Percentiles rank a stretch among this genome's conserved stretches.
These are phyloP conservation scores for Ambrosia trifida DNA, from an alignment of 129 eudicot genomes.

Conservation along the genomic window DNA sequence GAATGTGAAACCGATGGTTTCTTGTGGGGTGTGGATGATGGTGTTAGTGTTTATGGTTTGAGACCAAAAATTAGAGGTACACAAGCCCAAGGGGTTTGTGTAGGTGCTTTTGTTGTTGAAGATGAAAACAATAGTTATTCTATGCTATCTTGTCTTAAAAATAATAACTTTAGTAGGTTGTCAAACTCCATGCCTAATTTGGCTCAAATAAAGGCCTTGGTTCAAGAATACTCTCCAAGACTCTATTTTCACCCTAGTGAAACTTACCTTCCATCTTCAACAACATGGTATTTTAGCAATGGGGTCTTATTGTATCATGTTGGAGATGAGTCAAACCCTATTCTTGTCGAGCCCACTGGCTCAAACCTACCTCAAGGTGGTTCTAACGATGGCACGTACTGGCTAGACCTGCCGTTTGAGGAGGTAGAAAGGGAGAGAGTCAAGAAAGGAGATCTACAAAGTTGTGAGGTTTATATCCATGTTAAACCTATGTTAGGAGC, in stretches of 20 bases:
- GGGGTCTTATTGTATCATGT: slow-evolving; percentile 40
- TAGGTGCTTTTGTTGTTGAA: slow-evolving; percentile 40
- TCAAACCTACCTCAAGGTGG: slow-evolving; percentile 55
- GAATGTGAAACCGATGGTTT: slow-evolving; percentile 38
- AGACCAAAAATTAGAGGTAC: slow-evolving; percentile 45
- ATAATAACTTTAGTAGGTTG: slow-evolving; percentile 32
- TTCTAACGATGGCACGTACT: slow-evolving; percentile 42
- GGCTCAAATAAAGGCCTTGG: slow-evolving; percentile 32
- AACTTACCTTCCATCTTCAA: slow-evolving; percentile 45
- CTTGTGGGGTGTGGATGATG: slow-evolving; percentile 46
- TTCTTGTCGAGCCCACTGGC: slow-evolving; percentile 26
- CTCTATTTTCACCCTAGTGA: slow-evolving; percentile 51
- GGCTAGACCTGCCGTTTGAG: slow-evolving; percentile 51
- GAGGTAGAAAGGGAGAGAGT: slow-evolving; percentile 29
- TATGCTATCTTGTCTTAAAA: slow-evolving; percentile 44
- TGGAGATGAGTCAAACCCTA: slow-evolving; percentile 41
- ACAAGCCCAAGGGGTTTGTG: slow-evolving; percentile 45
- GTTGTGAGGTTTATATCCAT: slow-evolving; percentile 41
- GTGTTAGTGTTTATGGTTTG: slow-evolving; percentile 32
- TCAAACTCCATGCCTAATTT: slow-evolving; percentile 43
- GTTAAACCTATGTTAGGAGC: slow-evolving; percentile 53
- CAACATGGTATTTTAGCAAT: slow-evolving; percentile 45
- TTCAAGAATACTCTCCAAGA: slow-evolving; percentile 44
- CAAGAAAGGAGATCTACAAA: slow-evolving; percentile 46
- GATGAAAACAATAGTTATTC: slow-evolving; percentile 22